phyloP scores from a whole-genome alignment of 169 alveolate genomes.

The Amoebophrya sp. region DNA sequence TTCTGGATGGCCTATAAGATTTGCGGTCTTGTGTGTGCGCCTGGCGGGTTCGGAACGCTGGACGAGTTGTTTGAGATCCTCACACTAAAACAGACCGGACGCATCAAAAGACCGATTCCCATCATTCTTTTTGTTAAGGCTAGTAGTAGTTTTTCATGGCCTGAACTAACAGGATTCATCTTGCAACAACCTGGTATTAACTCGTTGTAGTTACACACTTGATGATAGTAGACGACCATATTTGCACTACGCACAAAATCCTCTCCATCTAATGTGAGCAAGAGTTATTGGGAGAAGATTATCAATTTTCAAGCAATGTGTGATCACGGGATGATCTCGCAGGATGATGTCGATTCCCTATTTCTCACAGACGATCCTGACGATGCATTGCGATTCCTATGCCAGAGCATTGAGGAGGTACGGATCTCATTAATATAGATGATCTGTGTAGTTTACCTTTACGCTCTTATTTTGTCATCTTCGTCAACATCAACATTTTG shows the following conservation, averaged over 20 bases:
- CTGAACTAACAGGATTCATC: too few species aligned
- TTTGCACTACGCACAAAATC: too few species aligned
- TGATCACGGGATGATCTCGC: constrained; percentile 2
- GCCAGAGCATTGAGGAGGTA: not conserved
- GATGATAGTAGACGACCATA: too few species aligned
- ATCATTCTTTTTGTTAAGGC: too few species aligned
- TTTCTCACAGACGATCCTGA: constrained; percentile 11
- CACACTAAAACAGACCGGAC: constrained; percentile 56
- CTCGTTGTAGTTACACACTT: too few species aligned
- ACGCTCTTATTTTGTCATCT: not conserved
- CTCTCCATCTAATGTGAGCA: too few species aligned
- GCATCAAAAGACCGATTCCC: constrained; percentile 53
- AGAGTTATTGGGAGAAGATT: not conserved
- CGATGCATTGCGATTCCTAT: not conserved
- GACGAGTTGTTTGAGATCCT: constrained; percentile 61
- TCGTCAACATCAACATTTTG: not conserved
- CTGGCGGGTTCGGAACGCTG: constrained; percentile 63
- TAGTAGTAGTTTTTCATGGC: too few species aligned
- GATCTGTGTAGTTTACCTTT: not conserved
- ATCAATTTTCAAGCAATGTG: not conserved
- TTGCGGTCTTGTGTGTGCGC: constrained; percentile 44
- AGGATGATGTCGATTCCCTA: constrained; percentile 16
- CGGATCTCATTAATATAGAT: not conserved
- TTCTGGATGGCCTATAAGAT: constrained; percentile 59
- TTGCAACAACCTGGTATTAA: too few species aligned